These are phyloP conservation scores for Cladophialophora chaetospira DNA, from an alignment of 2,329 filamentous ascomycete genomes.

Conservation along the genomic window DNA sequence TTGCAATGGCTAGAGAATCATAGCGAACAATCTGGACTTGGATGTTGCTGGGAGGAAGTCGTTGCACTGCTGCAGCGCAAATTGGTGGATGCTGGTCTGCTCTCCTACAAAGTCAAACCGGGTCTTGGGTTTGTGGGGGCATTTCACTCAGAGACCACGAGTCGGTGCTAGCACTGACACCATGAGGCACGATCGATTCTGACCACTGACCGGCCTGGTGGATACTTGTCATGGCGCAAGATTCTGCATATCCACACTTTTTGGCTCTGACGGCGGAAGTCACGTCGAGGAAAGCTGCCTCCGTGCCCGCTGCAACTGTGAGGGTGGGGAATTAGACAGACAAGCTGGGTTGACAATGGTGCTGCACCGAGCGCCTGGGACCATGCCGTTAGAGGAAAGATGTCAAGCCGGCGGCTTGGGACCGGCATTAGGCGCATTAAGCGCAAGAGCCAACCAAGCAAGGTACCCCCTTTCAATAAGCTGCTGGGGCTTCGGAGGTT, in stretches of 20 bases:
- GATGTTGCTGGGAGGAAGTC: constrained; percentile 11
- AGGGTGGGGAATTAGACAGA: neutral
- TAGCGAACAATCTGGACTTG: constrained; percentile 3
- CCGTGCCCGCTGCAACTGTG: no score
- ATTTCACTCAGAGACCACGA: constrained; percentile 12
- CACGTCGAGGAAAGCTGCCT: no score
- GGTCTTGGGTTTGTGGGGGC: constrained; percentile 18
- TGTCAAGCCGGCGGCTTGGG: constrained; percentile 8
- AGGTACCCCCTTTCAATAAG: neutral
- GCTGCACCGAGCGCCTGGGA: constrained; percentile 25
- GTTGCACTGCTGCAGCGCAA: constrained; percentile 1
- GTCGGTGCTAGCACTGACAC: constrained; percentile 11
- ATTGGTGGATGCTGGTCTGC: constrained; percentile 10
- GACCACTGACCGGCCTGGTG: constrained; percentile 22
- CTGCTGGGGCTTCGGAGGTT: neutral
- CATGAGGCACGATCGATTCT: constrained; percentile 21
- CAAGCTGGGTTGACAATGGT: constrained; percentile 21
- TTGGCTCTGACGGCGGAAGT: constrained; percentile 5
- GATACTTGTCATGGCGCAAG: constrained; percentile 26
- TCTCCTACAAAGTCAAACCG: constrained; percentile 11
- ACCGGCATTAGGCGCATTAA: constrained; percentile 15
- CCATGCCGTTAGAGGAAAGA: constrained; percentile 21
- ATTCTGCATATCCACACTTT: neutral
- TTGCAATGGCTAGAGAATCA: constrained; percentile 16
- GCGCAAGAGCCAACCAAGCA: neutral